phyloP scores from a whole-genome alignment of 768 basidiomycete genomes.

The Sporobolomyces roseus region DNA sequence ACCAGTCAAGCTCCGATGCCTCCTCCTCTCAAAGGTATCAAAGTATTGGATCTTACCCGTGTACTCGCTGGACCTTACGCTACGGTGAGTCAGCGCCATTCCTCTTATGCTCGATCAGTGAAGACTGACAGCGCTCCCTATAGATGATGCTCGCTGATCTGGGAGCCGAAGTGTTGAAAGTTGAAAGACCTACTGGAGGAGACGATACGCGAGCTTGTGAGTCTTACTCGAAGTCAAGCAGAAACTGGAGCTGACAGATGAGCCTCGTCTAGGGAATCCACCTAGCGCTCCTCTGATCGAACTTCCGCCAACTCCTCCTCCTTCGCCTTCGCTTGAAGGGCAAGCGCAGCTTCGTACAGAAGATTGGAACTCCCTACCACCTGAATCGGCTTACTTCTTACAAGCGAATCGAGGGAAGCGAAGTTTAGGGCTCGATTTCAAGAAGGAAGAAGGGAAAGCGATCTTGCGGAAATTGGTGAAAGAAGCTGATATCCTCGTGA shows the following conservation, averaged over 20 bases:
- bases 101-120: background rate
- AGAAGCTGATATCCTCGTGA: conserved; percentile 73
- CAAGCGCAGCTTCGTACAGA: conserved; percentile 56
- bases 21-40: conserved; percentile 73
- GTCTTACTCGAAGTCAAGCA: background rate
- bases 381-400: conserved; percentile 91
- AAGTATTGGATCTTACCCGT: conserved; percentile 81
- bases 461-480: conserved; percentile 68
- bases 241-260: background rate
- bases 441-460: conserved; percentile 67
- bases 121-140: too few relatives aligned
- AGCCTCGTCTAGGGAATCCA: conserved; percentile 45
- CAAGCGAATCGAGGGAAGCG: conserved; percentile 83
- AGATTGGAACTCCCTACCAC: conserved; percentile 58
- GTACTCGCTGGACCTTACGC: conserved; percentile 86
- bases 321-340: conserved; percentile 48
- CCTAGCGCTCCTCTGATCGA: conserved; percentile 51
- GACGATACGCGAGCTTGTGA: conserved; percentile 72
- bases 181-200: conserved; percentile 67
- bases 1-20: conserved; percentile 5
- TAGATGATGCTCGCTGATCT: conserved; percentile 79
- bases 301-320: conserved; percentile 35
- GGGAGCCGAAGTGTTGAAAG: conserved; percentile 86
- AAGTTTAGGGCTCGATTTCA: conserved; percentile 85
- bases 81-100: conserved; percentile 9